phyloP scores from a whole-genome alignment of 345 rosid species.

The Dimocarpus longan region DNA sequence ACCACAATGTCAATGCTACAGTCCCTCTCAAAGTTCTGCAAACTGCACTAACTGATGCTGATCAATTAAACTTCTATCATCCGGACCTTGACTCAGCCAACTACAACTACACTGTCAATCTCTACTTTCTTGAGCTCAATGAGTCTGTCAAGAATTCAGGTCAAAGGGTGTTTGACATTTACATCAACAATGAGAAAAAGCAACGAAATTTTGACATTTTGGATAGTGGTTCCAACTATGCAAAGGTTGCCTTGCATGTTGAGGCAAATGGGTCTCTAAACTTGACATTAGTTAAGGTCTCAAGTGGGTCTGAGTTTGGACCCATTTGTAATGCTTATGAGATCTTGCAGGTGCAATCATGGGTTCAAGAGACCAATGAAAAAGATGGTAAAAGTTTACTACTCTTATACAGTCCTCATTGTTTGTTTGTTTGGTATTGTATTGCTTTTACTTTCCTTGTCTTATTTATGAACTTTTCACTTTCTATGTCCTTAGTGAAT shows the following conservation, averaged over 20 bases:
- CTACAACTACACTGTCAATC: conserved; percentile 49
- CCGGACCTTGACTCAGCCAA: conserved; percentile 30
- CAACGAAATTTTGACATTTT: conserved; percentile 39
- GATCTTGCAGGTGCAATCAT: conserved; percentile 46
- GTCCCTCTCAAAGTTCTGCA: conserved; percentile 55
- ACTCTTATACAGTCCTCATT: not conserved
- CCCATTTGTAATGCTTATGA: conserved; percentile 69
- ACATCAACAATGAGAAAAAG: conserved; percentile 39
- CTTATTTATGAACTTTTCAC: not conserved
- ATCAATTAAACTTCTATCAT: conserved; percentile 41
- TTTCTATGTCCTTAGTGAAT: conserved; percentile 35
- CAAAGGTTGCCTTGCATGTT: conserved; percentile 32
- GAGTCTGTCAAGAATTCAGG: conserved; percentile 29
- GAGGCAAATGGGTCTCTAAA: conserved; percentile 51
- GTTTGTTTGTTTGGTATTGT: not conserved
- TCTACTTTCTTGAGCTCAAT: conserved; percentile 66
- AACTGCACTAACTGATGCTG: conserved; percentile 39
- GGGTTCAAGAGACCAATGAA: conserved; percentile 38
- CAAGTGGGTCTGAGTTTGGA: conserved; percentile 44
- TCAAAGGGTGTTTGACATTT: conserved; percentile 56
- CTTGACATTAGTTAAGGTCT: conserved; percentile 52
- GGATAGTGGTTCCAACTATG: conserved; percentile 41
- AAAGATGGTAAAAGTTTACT: conserved; percentile 39
- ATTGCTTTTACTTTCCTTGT: not conserved
- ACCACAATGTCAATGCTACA: conserved; percentile 13